phyloP scores from a whole-genome alignment of 2,329 filamentous ascomycete genomes.

The Sporothrix globosa region DNA sequence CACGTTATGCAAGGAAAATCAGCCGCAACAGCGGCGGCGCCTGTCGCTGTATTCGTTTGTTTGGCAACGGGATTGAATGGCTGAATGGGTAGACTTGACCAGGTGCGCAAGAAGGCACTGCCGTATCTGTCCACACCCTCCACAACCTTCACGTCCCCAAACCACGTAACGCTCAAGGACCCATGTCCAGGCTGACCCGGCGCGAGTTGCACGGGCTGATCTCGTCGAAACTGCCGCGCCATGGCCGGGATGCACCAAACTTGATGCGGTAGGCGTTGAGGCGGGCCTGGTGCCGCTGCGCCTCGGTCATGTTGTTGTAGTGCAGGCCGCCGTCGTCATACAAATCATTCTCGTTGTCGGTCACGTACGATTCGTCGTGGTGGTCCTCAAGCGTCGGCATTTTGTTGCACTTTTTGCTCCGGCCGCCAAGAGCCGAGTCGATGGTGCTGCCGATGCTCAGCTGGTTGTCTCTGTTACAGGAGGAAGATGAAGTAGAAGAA shows the following conservation, averaged over 20 bases:
- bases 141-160: too few species aligned
- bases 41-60: neutral
- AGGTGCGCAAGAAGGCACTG: neutral
- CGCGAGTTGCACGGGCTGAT: slow-evolving; percentile 53
- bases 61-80: too few species aligned
- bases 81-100: neutral
- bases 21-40: neutral
- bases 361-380: neutral
- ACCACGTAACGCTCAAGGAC: neutral
- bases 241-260: slow-evolving; percentile 45
- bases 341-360: slow-evolving; percentile 32
- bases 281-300: slow-evolving; percentile 53
- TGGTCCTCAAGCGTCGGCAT: slow-evolving; percentile 15
- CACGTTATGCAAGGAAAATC: neutral
- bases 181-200: slow-evolving; percentile 6
- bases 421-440: slow-evolving; percentile 17
- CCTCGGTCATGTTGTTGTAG: slow-evolving; percentile 25
- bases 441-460: slow-evolving; percentile 12
- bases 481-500: neutral
- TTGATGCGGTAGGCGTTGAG: slow-evolving; percentile 52
- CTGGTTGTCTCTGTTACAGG: neutral
- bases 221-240: slow-evolving; percentile 38
- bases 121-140: neutral
- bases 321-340: slow-evolving; percentile 3
- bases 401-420: slow-evolving; percentile 27